Evolutionary conservation across 805 yeast genomes (phyloP), one percentile per base, ranked within the genome.

Genomic region (Teunomyces lycoperdinae): DNA sequence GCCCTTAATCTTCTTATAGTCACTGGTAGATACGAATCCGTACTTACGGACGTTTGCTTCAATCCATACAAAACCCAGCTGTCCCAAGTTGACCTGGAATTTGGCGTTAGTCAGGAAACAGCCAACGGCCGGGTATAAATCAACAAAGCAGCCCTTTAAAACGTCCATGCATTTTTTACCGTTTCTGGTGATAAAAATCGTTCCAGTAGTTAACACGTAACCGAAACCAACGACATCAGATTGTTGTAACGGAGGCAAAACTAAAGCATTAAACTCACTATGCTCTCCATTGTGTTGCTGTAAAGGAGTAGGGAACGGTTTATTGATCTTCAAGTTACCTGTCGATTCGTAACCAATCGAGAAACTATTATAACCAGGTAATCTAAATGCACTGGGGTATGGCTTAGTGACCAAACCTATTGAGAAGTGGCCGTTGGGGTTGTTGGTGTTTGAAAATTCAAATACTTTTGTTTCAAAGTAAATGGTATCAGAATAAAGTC

Each of bases 291-390:
- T 54, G 54, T 73, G 76, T 50, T 73, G 77, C 49, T 73, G 77
- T 24, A 65, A 57, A 2, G 77, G 76, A 1, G 77, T 70, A 1
- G 77, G 73, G 42, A 83, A 80, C 17, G 89, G 88, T 56, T 79
- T 78, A 58, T 82, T 84, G 43, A 86, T 77, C 51, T 88, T 74
- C 47, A 85, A 67, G 50, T 83, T 79, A 1, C 95, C 96, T 4
- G 82, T 79, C 2, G 87, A 78, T 61, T 87, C 92, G 59, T 87
- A 81, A 2, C 86, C 86, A 43, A 87, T 73, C 0, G 90, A 84
- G 58, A 83, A 85, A 43, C 78, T 78, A 50, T 80, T 76, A 62
- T 81, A 78, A 1, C 96, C 96, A 0, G 96, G 96, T 10, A 84
- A 70, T 54, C 88, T 73, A 63, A 85, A 87, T 3, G 58, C 36